Evolutionary conservation across 148 eudicot species (phyloP).

Genomic region (Rhododendron griersonianum): DNA sequence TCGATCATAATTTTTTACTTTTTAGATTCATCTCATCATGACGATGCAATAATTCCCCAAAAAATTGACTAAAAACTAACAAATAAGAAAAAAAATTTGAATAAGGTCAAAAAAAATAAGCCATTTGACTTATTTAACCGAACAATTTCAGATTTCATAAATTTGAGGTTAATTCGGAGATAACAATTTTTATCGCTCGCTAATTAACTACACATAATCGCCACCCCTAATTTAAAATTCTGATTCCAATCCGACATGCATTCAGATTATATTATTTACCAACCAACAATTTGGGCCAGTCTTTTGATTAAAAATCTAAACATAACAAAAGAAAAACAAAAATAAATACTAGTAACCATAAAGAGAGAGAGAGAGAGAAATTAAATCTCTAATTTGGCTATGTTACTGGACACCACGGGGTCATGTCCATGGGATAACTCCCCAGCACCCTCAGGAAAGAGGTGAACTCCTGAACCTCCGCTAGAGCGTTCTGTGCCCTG

Average conservation of each 20-base stretch:
- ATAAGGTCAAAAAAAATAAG: too few relatives aligned
- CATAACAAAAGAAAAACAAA: background rate
- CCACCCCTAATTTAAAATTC: background rate
- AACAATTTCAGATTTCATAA: too few relatives aligned
- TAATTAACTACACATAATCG: too few relatives aligned
- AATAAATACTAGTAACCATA: background rate
- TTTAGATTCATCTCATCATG: too few relatives aligned
- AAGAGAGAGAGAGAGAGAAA: background rate
- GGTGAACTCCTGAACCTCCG: conserved; percentile 94
- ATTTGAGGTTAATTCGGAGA: too few relatives aligned
- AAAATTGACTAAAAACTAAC: too few relatives aligned
- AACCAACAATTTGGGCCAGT: background rate
- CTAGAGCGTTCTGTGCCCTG: conserved; percentile 85
- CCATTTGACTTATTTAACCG: too few relatives aligned
- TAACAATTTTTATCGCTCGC: too few relatives aligned
- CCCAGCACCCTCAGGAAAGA: conserved; percentile 89
- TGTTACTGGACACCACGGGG: conserved; percentile 63
- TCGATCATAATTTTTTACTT: too few relatives aligned
- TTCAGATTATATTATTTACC: background rate
- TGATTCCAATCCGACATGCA: background rate
- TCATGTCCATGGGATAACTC: conserved; percentile 98
- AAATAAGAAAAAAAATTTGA: too few relatives aligned
- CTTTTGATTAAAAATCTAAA: background rate
- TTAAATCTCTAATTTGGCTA: background rate
- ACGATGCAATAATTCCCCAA: too few relatives aligned